Percentiles rank a stretch among this genome's conserved stretches.
phyloP scores from a whole-genome alignment of 192 early-diverging fungal genomes.

The Piromyces finnis region DNA sequence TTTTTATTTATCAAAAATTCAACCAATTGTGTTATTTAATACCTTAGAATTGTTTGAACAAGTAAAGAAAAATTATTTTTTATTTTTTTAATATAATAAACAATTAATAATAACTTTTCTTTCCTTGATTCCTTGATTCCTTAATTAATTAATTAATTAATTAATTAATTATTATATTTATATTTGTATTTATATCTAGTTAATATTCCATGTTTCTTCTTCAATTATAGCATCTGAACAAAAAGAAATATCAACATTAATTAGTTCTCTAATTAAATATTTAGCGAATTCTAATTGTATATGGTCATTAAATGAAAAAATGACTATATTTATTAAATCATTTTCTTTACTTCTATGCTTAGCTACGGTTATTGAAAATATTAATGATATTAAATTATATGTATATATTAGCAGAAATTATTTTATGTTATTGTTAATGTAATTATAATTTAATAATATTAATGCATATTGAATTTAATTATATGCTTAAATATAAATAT shows the following conservation, averaged over 20 bases:
- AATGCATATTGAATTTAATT: too few relatives aligned
- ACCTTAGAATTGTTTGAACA: background rate
- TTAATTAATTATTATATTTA: too few relatives aligned
- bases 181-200: background rate
- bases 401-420: background rate
- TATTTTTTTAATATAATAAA: too few relatives aligned
- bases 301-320: background rate
- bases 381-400: background rate
- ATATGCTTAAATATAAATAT: too few relatives aligned
- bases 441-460: too few relatives aligned
- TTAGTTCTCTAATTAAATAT: background rate
- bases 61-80: too few relatives aligned
- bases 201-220: background rate
- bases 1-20: background rate
- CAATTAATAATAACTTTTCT: too few relatives aligned
- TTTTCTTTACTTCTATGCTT: background rate
- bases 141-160: too few relatives aligned
- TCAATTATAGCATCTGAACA: background rate
- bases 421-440: too few relatives aligned
- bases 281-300: background rate
- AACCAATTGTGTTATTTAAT: background rate
- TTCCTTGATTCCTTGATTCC: too few relatives aligned
- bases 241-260: background rate
- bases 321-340: background rate
- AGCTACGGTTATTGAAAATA: background rate